These are phyloP conservation scores for Thelonectria olida DNA, from an alignment of 2,329 filamentous ascomycete genomes.

Conservation along the genomic window DNA sequence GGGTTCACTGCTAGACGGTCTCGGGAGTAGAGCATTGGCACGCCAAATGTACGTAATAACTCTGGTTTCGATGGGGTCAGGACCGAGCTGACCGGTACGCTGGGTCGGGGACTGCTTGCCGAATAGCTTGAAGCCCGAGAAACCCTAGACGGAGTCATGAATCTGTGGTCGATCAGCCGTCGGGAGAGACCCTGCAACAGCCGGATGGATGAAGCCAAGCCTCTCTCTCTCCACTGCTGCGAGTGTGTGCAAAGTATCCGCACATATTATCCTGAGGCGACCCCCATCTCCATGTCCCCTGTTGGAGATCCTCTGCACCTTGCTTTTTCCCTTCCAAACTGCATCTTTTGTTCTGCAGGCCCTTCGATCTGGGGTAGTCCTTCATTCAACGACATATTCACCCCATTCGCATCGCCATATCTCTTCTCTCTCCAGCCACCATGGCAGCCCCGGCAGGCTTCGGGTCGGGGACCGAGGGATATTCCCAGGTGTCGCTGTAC, in stretches of 20 bases:
- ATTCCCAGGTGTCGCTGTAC: constrained; percentile 30
- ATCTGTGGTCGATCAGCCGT: neutral
- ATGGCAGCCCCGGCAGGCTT: constrained; percentile 28
- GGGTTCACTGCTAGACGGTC: no score
- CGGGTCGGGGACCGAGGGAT: constrained; percentile 35
- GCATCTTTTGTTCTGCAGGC: neutral
- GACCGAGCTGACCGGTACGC: neutral
- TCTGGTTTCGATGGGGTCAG: neutral
- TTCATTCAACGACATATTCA: neutral
- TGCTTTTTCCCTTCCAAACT: neutral
- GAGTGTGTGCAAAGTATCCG: neutral
- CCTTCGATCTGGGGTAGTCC: neutral
- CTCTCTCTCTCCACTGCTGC: no score
- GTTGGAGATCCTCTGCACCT: neutral
- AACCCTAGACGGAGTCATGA: neutral
- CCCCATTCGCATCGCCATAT: neutral
- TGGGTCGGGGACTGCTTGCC: neutral
- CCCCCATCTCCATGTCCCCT: neutral
- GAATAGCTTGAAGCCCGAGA: neutral
- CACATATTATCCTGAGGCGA: neutral
- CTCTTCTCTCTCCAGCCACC: neutral
- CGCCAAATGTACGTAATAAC: neutral
- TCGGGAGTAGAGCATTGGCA: neutral
- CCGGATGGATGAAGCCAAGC: no score
- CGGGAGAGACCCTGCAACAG: neutral